Base-by-base conservation (phyloP, 768 basidiomycete species). In the Stropharia rugosoannulata region DNA sequence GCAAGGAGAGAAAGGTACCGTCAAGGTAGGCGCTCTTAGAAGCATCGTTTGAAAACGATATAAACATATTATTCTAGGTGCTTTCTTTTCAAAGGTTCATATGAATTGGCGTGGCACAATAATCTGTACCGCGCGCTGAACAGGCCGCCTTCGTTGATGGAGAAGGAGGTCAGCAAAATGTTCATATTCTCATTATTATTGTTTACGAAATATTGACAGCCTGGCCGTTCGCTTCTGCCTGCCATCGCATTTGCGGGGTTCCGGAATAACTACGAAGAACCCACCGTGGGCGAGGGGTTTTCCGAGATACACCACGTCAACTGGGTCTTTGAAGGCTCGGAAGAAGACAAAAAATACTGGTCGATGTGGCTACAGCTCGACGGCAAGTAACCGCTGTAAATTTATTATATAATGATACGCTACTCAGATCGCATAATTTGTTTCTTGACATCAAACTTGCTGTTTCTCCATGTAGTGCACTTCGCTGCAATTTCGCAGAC, bases 51-150 rank as follows among this genome's bases (percentile, higher is more conserved):
- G 19, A 7, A 40, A 45, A 38, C 27, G 40, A 13, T 41, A 7
- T 32, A 11, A 48, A 39, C 36, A 45, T 22, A 22, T 18, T 16
- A 45, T 43, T 38, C 11, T 47, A 90, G 91, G 52, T 90, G 91
- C 65, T 83, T 95, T 66, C 60, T 80, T 25, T 96, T 97, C 62
- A 75, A 82, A 8, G 89, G 86, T 42, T 82, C 88, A 8, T 62
- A 83, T n/a, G 89, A 93, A 44, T 78, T 96, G 6, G 92, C 92
- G 2, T 90, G 86, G 87, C 96, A 98, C 70, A 97, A 98, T 68
- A 95, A 95, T 64, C 70, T 95, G 7, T 97, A 96, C 66, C 83
- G 95, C 29, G 85, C 92, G 37, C 90, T 75, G 60, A 81, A 80
- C 57, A 71, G 80, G 29, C 83, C 85, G 0, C 67, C 80, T 2